phyloP scores from a whole-genome alignment of 371 early-diverging fungal species.

The Mucor piriformis region DNA sequence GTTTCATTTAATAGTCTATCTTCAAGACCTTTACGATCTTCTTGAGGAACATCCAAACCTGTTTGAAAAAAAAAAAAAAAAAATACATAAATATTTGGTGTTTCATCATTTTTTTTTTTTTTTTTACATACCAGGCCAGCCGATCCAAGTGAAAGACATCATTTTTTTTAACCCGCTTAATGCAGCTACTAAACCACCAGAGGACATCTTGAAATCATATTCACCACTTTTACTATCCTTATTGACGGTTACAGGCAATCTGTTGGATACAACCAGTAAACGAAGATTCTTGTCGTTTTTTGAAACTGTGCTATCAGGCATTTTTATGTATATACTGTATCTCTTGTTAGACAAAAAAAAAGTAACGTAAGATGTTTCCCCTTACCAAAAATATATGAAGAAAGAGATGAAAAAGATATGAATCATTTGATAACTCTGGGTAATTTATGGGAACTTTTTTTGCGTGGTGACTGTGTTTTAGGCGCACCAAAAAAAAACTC shows the following conservation, averaged over 20 bases:
- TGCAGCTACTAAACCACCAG: constrained; percentile 98
- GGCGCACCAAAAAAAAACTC: background rate
- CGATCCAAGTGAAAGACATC: constrained; percentile 98
- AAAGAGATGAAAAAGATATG: background rate
- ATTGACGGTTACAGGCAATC: constrained; percentile 97
- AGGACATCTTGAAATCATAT: constrained; percentile 84
- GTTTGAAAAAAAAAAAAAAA: background rate
- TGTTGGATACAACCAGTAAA: constrained; percentile 98
- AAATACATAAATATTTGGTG: background rate
- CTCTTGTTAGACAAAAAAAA: background rate
- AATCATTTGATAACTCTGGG: constrained; percentile 6
- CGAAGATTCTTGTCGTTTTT: constrained; percentile 53
- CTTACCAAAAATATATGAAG: constrained; percentile 8
- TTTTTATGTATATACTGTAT: background rate
- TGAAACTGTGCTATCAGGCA: constrained; percentile 18
- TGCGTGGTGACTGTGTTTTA: constrained; percentile 11
- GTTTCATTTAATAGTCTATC: constrained; percentile 78
- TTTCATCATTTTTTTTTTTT: background rate
- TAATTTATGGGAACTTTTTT: constrained; percentile 4
- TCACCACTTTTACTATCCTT: constrained; percentile 62
- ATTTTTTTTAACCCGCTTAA: constrained; percentile 92
- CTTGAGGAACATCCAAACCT: constrained; percentile 82
- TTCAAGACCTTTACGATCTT: constrained; percentile 79
- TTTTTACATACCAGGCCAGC: constrained; percentile 89
- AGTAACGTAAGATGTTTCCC: background rate